Base-by-base conservation (phyloP, 225 moss, liverwort and hornwort genomes). In the Sphagnum contortum region DNA sequence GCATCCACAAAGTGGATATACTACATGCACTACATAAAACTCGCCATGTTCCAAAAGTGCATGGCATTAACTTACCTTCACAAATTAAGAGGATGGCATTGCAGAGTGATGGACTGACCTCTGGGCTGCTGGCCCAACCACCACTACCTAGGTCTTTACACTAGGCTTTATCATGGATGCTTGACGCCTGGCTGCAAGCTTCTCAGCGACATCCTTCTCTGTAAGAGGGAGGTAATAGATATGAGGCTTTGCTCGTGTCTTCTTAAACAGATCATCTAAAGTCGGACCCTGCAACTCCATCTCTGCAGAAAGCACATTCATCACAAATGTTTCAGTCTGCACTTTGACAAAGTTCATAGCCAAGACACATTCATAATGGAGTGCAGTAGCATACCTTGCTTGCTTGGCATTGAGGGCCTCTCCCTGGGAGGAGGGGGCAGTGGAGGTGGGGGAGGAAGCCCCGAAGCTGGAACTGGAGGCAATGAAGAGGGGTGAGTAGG, bases 251-350 rank as follows among this genome's bases (percentile, higher is more conserved):
- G 88, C 79, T 70, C 87, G 76, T 48, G 96, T 98, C 74, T 98
- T 98, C 75, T 87, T 92, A 81, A 92, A 98, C 49, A 98, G 88
- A 73, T 98, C 96, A 71, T 98, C 96, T 71, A 98, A 70, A 4
- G 96, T 92, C 11, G 95, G 95, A 57, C 89, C 90, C 47, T 80
- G 82, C 44, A 74, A 81, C 72, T 98, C 96, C 62, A 77, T 73
- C 66, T 98, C 96, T 92, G 92, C 60, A 29, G 29, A 29, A 69
- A 50, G 57, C 65, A 69, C 13, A 29, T 29, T 29, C 29, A 29
- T 29, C 29, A 29, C 29, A 29, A 29, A 0, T 29, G 29, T 29
- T 29, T 29, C 29, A 29, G 29, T 29, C 29, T 29, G 29, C 29
- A 29, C 29, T 29, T 29, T 29, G 29, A 29, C 29, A 29, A 29